Conservation (phyloP, 805 yeast genomes). For the Diddensiella caesifluorescens region DNA sequence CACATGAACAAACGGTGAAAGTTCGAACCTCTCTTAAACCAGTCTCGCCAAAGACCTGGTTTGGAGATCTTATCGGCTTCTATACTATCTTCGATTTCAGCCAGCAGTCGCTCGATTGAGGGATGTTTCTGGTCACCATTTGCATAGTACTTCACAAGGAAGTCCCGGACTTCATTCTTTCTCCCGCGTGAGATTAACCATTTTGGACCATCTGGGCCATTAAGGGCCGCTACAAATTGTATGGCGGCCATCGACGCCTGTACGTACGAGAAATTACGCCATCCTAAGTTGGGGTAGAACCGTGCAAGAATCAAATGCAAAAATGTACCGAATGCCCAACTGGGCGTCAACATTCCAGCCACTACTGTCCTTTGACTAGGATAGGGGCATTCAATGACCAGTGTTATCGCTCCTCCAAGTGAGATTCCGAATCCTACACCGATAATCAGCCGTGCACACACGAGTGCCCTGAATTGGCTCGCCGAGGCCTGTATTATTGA, state of each 20-base stretch:
- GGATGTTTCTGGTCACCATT: constrained; percentile 16
- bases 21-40: constrained; percentile 7
- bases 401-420: constrained; percentile 39
- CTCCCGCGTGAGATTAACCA: constrained; percentile 44
- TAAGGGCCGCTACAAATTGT: constrained; percentile 41
- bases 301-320: constrained; percentile 56
- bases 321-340: constrained; percentile 59
- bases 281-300: constrained; percentile 46
- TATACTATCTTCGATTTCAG: constrained; percentile 8
- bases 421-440: constrained; percentile 71
- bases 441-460: constrained; percentile 61
- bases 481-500: constrained; percentile 43
- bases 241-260: constrained; percentile 59
- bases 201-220: constrained; percentile 38
- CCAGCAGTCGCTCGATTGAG: constrained; percentile 9
- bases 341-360: constrained; percentile 48
- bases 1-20: constrained; percentile 7
- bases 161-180: constrained; percentile 40
- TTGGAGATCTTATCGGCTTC: constrained; percentile 8
- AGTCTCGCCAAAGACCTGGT: constrained; percentile 9
- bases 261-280: constrained; percentile 72
- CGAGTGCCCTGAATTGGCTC: constrained; percentile 52
- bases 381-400: constrained; percentile 11
- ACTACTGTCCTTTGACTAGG: constrained; percentile 12
- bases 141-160: constrained; percentile 32